A percentile compares a stretch with the other conserved stretches of the same genome.
Conservation (phyloP, 139 green algal genomes). For the Asterochloris erici region DNA sequence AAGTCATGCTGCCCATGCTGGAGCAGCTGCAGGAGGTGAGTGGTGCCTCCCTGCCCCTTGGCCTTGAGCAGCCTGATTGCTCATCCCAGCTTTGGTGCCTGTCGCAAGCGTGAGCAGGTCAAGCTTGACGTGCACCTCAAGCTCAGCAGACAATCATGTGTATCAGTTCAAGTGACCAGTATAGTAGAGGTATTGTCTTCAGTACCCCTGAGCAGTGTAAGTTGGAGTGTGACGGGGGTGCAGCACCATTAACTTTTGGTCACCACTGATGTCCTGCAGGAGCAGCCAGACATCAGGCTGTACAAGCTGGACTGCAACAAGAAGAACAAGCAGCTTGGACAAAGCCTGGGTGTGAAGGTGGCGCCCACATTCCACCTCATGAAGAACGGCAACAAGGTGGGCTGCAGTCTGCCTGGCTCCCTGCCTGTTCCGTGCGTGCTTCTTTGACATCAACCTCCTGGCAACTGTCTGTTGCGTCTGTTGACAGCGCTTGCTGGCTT, state of each 20-base stretch:
- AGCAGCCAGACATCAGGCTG: conserved; percentile 42
- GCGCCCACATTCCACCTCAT: conserved; percentile 67
- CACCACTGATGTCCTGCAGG: neutral
- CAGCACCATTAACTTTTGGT: neutral
- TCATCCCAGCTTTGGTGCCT: no score
- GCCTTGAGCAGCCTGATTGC: no score
- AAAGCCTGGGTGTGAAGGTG: conserved; percentile 43
- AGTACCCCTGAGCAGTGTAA: no score
- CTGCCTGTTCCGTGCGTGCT: neutral
- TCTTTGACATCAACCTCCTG: neutral
- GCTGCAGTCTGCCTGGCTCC: neutral
- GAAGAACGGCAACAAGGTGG: conserved; percentile 37
- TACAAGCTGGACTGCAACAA: conserved; percentile 84
- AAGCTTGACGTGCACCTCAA: no score
- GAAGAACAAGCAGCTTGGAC: conserved; percentile 67
- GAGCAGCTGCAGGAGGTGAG: conserved; percentile 43
- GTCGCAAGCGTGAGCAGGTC: no score
- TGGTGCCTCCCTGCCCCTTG: neutral
- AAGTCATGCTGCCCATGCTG: conserved; percentile 76
- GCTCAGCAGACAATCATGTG: no score
- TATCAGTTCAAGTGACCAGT: no score
- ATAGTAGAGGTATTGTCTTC: no score
- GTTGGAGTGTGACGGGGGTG: neutral
- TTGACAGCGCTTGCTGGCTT: neutral
- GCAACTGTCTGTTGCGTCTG: neutral